Evolutionary conservation across 495 filamentous ascomycete genomes (phyloP).

Genomic region (Aspergillus funiculosus): DNA sequence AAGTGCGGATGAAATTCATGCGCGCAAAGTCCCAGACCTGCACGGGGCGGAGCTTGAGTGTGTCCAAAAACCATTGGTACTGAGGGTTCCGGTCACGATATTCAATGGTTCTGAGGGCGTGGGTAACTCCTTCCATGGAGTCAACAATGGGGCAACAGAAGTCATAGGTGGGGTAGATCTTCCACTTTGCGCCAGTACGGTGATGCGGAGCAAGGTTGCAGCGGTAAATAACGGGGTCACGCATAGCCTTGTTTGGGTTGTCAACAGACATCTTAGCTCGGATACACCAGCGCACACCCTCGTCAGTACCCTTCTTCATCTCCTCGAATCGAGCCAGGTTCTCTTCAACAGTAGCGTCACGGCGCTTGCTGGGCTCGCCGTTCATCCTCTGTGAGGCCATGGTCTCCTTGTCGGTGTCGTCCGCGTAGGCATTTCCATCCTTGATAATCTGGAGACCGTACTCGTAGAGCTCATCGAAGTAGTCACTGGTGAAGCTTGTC

Average conservation of each 20-base stretch:
- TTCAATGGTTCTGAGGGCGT: slow-evolving; percentile 91
- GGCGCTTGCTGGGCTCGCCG: slow-evolving; percentile 66
- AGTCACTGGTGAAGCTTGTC: slow-evolving; percentile 77
- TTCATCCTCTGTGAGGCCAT: slow-evolving; percentile 75
- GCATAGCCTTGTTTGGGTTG: slow-evolving; percentile 77
- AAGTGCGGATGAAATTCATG: slow-evolving; percentile 89
- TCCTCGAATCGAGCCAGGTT: slow-evolving; percentile 74
- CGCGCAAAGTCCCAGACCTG: slow-evolving; percentile 97
- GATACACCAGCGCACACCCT: slow-evolving; percentile 76
- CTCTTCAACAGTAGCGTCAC: slow-evolving; percentile 73
- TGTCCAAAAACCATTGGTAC: slow-evolving; percentile 92
- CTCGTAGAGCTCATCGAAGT: slow-evolving; percentile 83
- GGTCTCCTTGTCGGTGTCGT: slow-evolving; percentile 82
- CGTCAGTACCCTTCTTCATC: slow-evolving; percentile 76
- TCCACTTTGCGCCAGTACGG: slow-evolving; percentile 84
- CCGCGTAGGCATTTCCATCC: slow-evolving; percentile 78
- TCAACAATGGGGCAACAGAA: slow-evolving; percentile 92
- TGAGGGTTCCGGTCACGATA: slow-evolving; percentile 96
- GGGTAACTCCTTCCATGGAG: slow-evolving; percentile 84
- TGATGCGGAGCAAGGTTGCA: slow-evolving; percentile 76
- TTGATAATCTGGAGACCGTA: slow-evolving; percentile 74
- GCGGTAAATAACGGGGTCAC: slow-evolving; percentile 93
- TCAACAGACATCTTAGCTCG: slow-evolving; percentile 83
- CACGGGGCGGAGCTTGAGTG: slow-evolving; percentile 77
- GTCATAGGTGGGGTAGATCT: slow-evolving; percentile 95